A percentile compares a stretch with the other conserved stretches of the same genome.
Evolutionary conservation across 176 grass and related monocot species (phyloP).

Genomic region (Phragmites australis): DNA sequence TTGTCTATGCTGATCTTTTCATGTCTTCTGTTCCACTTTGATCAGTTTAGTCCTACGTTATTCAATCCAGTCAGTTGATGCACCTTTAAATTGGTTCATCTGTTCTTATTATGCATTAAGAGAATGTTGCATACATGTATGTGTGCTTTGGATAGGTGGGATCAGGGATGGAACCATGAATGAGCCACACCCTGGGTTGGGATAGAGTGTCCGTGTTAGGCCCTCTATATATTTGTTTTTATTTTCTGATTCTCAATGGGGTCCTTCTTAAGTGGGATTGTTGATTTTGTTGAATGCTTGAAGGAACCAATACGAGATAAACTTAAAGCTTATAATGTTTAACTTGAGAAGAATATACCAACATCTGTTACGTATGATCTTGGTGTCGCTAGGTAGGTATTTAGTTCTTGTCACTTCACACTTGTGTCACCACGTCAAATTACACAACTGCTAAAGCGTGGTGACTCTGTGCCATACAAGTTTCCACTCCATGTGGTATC

Average conservation of each 20-base stretch:
- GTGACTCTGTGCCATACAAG: not conserved
- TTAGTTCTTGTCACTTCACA: not conserved
- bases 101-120: conserved; percentile 7
- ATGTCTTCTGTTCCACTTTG: conserved; percentile 18
- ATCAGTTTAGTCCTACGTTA: conserved; percentile 23
- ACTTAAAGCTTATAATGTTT: not conserved
- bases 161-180: not conserved
- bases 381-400: not conserved
- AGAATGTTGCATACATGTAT: not conserved
- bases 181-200: not conserved
- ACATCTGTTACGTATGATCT: not conserved
- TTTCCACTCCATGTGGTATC: not conserved
- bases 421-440: conserved; percentile 1
- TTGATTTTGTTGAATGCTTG: not conserved
- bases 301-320: not conserved
- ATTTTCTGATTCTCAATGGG: not conserved
- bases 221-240: not conserved
- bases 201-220: not conserved
- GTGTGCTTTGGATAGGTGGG: conserved; percentile 12
- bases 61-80: not conserved
- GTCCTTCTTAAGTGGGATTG: not conserved
- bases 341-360: not conserved
- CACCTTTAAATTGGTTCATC: conserved; percentile 11
- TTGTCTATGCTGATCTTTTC: not conserved
- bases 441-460: not conserved